Percentiles rank a stretch among this genome's conserved stretches.
phyloP scores from a whole-genome alignment of 208 protist species.

The Acanthamoeba divionensis region DNA sequence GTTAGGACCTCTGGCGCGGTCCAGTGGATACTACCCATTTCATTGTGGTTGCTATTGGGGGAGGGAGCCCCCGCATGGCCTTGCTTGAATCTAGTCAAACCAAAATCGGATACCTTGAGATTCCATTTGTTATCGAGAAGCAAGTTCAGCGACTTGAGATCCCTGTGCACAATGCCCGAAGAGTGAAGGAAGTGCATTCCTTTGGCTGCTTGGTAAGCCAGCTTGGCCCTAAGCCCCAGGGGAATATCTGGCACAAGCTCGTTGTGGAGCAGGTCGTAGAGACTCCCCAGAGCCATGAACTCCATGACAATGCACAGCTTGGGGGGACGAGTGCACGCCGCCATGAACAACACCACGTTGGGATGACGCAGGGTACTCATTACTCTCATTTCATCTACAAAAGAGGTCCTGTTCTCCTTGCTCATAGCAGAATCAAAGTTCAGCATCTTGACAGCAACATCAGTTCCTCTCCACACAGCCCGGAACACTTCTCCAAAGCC shows the following conservation, averaged over 20 bases:
- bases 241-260: background rate
- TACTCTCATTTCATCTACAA: background rate
- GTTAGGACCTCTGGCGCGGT: background rate
- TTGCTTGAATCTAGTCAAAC: background rate
- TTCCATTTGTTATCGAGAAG: background rate
- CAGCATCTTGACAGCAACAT: constrained; percentile 66
- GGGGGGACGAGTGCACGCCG: constrained; percentile 72
- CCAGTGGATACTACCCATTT: background rate
- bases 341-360: constrained; percentile 81
- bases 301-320: constrained; percentile 58
- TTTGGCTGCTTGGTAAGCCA: no score
- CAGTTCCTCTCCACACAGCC: constrained; percentile 59
- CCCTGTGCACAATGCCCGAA: background rate
- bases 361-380: constrained; percentile 69
- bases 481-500: constrained; percentile 63
- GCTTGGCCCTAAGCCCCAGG: no score
- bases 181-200: no score
- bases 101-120: background rate
- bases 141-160: background rate
- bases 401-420: no score
- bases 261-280: background rate
- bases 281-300: background rate
- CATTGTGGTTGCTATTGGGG: background rate
- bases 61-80: no score
- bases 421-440: background rate